A percentile compares a stretch with the other conserved stretches of the same genome.
Evolutionary conservation across 495 filamentous ascomycete genomes (phyloP).

Genomic region (Neurospora sp.): DNA sequence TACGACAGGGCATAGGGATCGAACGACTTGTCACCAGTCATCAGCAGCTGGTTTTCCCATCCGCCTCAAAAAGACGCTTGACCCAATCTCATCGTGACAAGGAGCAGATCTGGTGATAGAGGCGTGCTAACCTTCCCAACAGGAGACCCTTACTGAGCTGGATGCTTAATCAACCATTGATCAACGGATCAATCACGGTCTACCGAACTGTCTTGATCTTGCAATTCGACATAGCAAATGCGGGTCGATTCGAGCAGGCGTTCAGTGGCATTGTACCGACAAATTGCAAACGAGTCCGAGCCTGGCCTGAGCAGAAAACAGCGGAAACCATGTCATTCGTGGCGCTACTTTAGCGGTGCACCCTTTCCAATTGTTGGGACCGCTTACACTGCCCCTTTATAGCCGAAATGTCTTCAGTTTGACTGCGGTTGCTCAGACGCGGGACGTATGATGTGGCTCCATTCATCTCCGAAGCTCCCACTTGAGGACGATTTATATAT

Average conservation of each 20-base stretch:
- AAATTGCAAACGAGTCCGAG: background rate
- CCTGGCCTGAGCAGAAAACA: too few relatives aligned
- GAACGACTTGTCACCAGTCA: background rate
- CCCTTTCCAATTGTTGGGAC: background rate
- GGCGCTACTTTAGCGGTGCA: background rate
- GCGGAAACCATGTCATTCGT: background rate
- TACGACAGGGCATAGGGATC: background rate
- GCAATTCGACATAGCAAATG: background rate
- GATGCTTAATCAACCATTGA: background rate
- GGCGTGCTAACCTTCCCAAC: background rate
- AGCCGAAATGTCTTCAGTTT: too few relatives aligned
- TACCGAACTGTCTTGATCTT: background rate
- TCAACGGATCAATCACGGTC: background rate
- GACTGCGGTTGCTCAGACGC: too few relatives aligned
- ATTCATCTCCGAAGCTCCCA: too few relatives aligned
- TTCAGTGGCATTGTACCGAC: background rate
- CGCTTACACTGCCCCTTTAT: too few relatives aligned
- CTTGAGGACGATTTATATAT: too few relatives aligned
- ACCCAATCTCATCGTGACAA: background rate
- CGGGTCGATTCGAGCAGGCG: background rate
- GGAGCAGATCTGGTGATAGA: background rate
- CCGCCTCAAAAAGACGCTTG: background rate
- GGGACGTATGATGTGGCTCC: too few relatives aligned
- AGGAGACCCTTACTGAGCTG: background rate
- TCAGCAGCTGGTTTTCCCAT: background rate